These are phyloP conservation scores for Dillenia turbinata DNA, from an alignment of 164 flowering plant species.

Conservation along the genomic window DNA sequence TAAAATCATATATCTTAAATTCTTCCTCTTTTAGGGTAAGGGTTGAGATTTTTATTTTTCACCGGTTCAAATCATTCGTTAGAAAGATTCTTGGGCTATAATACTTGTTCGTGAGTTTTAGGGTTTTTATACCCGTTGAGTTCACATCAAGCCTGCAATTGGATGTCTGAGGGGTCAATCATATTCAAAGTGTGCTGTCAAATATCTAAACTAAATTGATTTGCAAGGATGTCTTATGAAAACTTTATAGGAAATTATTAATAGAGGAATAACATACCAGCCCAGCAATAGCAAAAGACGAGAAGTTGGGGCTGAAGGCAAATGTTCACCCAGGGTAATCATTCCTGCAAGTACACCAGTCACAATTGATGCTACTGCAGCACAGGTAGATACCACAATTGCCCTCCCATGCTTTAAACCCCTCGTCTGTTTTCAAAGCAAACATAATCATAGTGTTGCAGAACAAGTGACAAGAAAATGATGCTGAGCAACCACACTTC, in stretches of 20 bases:
- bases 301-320: slow-evolving; percentile 73
- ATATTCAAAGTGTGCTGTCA: neutral
- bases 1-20: too few relatives aligned
- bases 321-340: slow-evolving; percentile 85
- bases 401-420: slow-evolving; percentile 98
- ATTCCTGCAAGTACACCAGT: slow-evolving; percentile 97
- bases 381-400: slow-evolving; percentile 93
- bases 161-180: neutral
- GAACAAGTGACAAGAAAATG: neutral
- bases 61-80: too few relatives aligned
- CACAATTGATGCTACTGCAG: slow-evolving; percentile 93
- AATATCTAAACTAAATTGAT: neutral
- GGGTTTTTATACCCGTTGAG: too few relatives aligned
- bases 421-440: slow-evolving; percentile 51
- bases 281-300: slow-evolving; percentile 79
- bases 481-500: neutral
- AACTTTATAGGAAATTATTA: too few relatives aligned
- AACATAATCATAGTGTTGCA: neutral
- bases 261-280: slow-evolving; percentile 41
- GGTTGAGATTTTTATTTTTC: too few relatives aligned
- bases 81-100: too few relatives aligned
- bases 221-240: too few relatives aligned
- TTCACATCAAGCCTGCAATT: too few relatives aligned
- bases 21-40: too few relatives aligned
- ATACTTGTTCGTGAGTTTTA: too few relatives aligned